Base-by-base conservation (phyloP, 2,329 filamentous ascomycete genomes). In the Purpureocillium takamizusanense region DNA sequence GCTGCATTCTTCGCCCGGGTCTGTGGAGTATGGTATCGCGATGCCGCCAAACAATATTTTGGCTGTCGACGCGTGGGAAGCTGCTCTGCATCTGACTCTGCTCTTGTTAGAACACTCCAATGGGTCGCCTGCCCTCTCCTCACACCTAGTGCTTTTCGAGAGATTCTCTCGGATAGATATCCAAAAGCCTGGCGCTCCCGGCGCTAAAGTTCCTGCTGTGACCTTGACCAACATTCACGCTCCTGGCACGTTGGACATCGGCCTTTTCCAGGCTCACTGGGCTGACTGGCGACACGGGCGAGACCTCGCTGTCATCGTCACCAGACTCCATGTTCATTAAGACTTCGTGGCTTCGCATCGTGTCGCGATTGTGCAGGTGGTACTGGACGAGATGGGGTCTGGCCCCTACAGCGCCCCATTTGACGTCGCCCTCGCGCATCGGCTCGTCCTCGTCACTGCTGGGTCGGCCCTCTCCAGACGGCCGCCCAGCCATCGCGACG, bases 141-240 rank as follows among this genome's bases (percentile, higher is more conserved):
- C 21, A 25, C 21, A 10, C 21, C 21, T 25, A 10, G 21, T 25
- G 5, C 21, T 25, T 25, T 5, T 80, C 77, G 11, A 62, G 59
- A 16, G 76, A 81, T 33, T 57, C 56, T 18, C 72, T 67, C 16
- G 75, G 69, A 15, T 71, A 70, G 34, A 89, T 69, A 36, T 88
- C 79, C 36, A 92, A 63, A 37, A 90, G 61, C 59, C 78, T 83
- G 10, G 84, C 84, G 52, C 83, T 89, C 36, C 85, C 85, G 33
- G 83, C 82, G 52, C 83, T 89, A 51, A 88, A 79, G 46, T 82
- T 82, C 38, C 81, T 73, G 15, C 68, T 75, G 49, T 89, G 83
- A 9, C 72, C 68, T 50, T 70, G 76, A 41, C 76, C 75, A 36
- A 83, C 67, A 43, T 82, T 76, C 41, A 90, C 67, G 57, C 83